Base-by-base conservation (phyloP, 345 rosid species). In the Heritiera littoralis region DNA sequence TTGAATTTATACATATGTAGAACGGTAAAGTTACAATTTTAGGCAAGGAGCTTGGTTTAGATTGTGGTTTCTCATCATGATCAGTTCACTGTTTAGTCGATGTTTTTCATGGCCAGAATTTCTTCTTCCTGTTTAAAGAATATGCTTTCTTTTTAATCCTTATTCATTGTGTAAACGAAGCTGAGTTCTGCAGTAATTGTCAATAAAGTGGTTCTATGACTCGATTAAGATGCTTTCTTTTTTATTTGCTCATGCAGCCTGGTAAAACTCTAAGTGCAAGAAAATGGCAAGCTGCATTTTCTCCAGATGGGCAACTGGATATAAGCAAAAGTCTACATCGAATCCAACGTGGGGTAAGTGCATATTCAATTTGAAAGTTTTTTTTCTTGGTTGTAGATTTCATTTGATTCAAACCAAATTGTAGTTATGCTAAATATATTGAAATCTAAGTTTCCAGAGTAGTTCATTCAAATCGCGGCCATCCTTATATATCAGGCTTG, bases 271-370 rank as follows among this genome's bases (percentile, higher is more conserved):
- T 96, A 49, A 96, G 99, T 82, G 85, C 77, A 14, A 94, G 97
- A 84, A 96, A 90, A 90, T 96, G 99, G 99, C 94, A 91, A 1
- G 90, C 93, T 74, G 97, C 97, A 43, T 91, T 94, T 89, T 83
- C 92, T 78, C 82, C 85, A 32, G 98, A 94, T 74, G 98, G 98
- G 12, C 72, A 79, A 43, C 89, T 96, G 40, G 97, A 96, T 86
- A 88, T 94, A 54, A 86, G 93, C 85, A 94, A 94, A 82, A 92
- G 94, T 66, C 89, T 96, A 38, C 74, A 78, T 61, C 88, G 99
- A 86, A 94, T 96, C 79, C 97, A 92, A 66, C 90, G 87, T 46
- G 97, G 97, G 88, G 99, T 94, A 87, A 83, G 90, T 82, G 14
- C 61, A 78, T 43, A 6, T 43, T 43, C 45, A 43, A 5, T 43